phyloP scores from a whole-genome alignment of 345 rosid genomes.

The Angophora floribunda region DNA sequence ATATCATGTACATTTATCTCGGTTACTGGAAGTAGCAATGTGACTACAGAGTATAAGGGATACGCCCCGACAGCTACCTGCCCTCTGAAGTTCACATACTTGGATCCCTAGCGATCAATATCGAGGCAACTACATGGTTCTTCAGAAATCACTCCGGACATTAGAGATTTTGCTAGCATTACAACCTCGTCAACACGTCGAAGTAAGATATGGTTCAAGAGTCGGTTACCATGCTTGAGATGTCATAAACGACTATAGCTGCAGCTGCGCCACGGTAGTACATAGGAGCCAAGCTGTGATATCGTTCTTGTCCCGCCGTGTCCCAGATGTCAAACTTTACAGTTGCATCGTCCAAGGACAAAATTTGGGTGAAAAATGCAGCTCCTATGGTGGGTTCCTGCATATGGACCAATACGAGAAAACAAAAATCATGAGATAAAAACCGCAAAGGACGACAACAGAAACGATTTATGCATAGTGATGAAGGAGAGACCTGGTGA shows the following conservation, averaged over 20 bases:
- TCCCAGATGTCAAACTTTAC: slow-evolving; percentile 78
- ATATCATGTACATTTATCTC: background rate
- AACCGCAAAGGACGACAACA: background rate
- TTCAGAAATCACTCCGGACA: background rate
- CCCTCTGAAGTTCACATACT: background rate
- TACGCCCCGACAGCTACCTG: background rate
- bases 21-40: background rate
- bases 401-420: background rate
- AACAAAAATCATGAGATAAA: background rate
- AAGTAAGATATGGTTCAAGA: background rate
- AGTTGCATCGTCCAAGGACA: slow-evolving; percentile 52
- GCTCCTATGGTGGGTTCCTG: slow-evolving; percentile 74
- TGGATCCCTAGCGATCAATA: background rate
- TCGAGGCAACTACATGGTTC: background rate
- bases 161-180: background rate
- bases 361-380: slow-evolving; percentile 69
- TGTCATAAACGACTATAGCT: slow-evolving; percentile 56
- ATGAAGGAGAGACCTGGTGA: slow-evolving; percentile 5
- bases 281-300: slow-evolving; percentile 75
- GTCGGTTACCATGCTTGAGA: slow-evolving; percentile 41
- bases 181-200: background rate
- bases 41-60: background rate
- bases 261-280: slow-evolving; percentile 70
- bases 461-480: no score
- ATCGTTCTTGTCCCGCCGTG: slow-evolving; percentile 73